Evolutionary conservation across 305 asterid genomes (phyloP).

Genomic region (Solanum hybrid): DNA sequence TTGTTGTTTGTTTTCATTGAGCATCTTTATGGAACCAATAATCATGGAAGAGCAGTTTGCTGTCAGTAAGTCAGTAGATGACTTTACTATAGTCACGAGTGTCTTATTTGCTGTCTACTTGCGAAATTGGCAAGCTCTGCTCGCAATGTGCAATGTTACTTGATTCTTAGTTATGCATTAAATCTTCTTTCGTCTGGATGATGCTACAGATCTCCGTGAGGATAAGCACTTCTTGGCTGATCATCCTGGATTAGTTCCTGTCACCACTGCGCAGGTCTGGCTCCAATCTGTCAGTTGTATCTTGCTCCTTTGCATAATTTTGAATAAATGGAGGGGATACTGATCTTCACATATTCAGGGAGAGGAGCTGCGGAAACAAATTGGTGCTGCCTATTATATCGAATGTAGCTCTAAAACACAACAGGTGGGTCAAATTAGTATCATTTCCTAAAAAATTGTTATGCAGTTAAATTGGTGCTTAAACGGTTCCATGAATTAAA

Average conservation of each 20-base stretch:
- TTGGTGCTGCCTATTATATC: conserved; percentile 73
- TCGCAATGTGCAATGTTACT: background rate
- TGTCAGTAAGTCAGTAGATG: background rate
- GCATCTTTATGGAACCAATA: background rate
- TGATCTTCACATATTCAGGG: conserved; percentile 37
- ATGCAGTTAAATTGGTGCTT: background rate
- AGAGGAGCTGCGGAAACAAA: conserved; percentile 91
- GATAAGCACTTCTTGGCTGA: conserved; percentile 80
- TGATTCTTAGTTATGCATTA: conserved; percentile 2
- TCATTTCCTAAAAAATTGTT: background rate
- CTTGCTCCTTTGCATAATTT: background rate
- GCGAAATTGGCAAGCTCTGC: background rate
- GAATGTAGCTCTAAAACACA: conserved; percentile 97
- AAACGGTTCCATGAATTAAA: background rate
- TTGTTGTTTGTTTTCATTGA: background rate
- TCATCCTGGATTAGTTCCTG: conserved; percentile 88
- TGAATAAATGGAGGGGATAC: background rate
- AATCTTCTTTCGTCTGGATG: conserved; percentile 6
- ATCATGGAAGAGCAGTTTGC: background rate
- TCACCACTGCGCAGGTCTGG: conserved; percentile 72
- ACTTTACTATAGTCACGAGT: background rate
- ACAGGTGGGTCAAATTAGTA: conserved; percentile 40
- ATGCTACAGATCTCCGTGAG: conserved; percentile 76
- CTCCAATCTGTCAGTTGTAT: background rate
- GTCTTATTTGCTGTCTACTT: background rate